Conservation (phyloP, 2,329 filamentous ascomycete genomes). For the Alternaria burnsii region DNA sequence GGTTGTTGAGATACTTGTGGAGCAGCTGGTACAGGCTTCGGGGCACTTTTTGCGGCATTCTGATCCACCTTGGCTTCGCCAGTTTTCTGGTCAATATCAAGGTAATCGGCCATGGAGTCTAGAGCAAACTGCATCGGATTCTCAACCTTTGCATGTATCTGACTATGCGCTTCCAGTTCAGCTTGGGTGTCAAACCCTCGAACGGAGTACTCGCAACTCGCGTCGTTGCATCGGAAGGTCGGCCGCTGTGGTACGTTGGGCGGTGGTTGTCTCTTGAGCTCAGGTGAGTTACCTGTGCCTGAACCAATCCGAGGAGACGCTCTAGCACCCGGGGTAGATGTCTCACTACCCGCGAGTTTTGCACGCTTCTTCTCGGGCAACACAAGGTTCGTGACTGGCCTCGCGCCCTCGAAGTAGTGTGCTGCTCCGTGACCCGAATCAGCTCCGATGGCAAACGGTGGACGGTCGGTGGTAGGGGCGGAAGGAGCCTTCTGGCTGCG, state of each 20-base stretch:
- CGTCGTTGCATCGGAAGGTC: conserved; percentile 62
- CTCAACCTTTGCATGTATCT: conserved; percentile 62
- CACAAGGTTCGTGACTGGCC: conserved; percentile 65
- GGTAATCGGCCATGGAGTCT: conserved; percentile 59
- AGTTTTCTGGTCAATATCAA: conserved; percentile 60
- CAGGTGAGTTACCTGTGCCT: conserved; percentile 52
- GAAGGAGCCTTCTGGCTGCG: conserved; percentile 60
- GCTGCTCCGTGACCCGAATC: conserved; percentile 66
- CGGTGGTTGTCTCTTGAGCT: conserved; percentile 57
- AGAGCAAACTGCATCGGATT: conserved; percentile 66
- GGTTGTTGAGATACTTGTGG: conserved; percentile 37
- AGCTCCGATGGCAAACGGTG: conserved; percentile 61
- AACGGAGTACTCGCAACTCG: conserved; percentile 62
- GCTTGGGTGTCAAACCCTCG: conserved; percentile 64
- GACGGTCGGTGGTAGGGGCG: conserved; percentile 60
- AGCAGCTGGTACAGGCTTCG: conserved; percentile 32
- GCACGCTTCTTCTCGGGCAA: conserved; percentile 66
- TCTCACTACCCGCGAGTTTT: conserved; percentile 57
- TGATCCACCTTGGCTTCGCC: conserved; percentile 46
- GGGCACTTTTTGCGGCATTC: conserved; percentile 30
- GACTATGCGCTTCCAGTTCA: conserved; percentile 64
- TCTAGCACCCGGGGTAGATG: conserved; percentile 52
- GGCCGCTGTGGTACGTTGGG: conserved; percentile 55
- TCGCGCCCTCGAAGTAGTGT: conserved; percentile 60
- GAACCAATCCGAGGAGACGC: conserved; percentile 51